Base-by-base conservation (phyloP, 495 filamentous ascomycete species). In the Hyaloscypha bicolor region DNA sequence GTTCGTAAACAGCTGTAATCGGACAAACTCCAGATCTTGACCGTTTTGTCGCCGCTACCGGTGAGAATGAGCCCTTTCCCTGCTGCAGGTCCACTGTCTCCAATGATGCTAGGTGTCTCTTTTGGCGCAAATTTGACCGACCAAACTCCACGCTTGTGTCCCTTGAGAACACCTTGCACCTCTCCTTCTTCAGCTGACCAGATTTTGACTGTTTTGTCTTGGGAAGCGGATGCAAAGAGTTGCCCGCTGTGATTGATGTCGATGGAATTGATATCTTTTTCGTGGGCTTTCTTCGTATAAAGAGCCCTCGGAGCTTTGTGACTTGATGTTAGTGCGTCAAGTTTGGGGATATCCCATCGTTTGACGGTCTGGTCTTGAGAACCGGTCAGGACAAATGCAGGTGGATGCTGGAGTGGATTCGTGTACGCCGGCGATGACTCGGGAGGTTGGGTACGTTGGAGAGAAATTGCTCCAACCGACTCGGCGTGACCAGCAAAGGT, bases 201-300 rank as follows among this genome's bases (percentile, higher is more conserved):
- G 59, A 99, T 97, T 80, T 98, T 98, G 67, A 97, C 93, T 0
- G 93, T 96, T 62, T 91, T 90, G 77, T 99, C 95, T 77, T 98
- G 95, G 12, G 94, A 97, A 42, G 95, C 95, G 0, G 94, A 97
- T 14, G 96, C 95, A 76, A 98, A 97, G 1, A 96, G 77, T 19
- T 83, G 81, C 16, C 85, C 85, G 16, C 82, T 81, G 30, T 88
- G 84, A 69, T 90, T 90, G 39, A 94, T 82, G 64, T 95, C 92
- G 21, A 99, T 81, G 5, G 95, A 93, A 70, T 99, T 99, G 80
- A 99, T 99, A 69, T 99, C 95, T 71, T 98, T 99, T 65, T 99
- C 95, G 76, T 99, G 95, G 2, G 95, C 96, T 78, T 97, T 92
- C 39, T 94, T 86, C 6, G 94, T 97, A 71, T 92, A 96, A 19